These are phyloP conservation scores for Xylariales sp. DNA, from an alignment of 2,329 filamentous ascomycete species.

Conservation along the genomic window DNA sequence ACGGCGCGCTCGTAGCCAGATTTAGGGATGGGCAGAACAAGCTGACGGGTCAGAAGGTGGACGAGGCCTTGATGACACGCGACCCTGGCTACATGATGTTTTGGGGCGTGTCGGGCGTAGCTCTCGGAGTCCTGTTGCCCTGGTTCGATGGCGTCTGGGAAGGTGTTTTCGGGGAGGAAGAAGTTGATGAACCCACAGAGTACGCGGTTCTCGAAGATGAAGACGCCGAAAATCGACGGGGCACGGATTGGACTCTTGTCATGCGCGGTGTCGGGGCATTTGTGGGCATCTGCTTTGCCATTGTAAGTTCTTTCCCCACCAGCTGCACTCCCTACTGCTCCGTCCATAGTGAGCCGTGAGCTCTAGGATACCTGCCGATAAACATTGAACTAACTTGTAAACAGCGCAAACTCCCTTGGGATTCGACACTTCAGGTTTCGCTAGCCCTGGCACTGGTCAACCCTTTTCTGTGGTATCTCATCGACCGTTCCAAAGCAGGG, in stretches of 20 bases:
- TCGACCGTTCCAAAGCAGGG: slow-evolving; percentile 84
- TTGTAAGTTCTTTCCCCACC: slow-evolving; percentile 56
- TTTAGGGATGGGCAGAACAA: slow-evolving; percentile 68
- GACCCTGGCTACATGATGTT: slow-evolving; percentile 49
- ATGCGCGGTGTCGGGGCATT: slow-evolving; percentile 57
- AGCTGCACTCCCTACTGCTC: background rate
- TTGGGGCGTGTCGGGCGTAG: slow-evolving; percentile 79
- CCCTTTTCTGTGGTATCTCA: slow-evolving; percentile 91
- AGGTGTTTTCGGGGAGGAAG: slow-evolving; percentile 35
- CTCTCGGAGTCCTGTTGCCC: slow-evolving; percentile 74
- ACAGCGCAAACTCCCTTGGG: slow-evolving; percentile 86
- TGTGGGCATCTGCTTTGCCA: slow-evolving; percentile 60
- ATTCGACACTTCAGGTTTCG: slow-evolving; percentile 90
- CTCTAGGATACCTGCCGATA: background rate
- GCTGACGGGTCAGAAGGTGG: slow-evolving; percentile 58
- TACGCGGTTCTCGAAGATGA: slow-evolving; percentile 18
- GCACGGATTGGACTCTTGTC: slow-evolving; percentile 69
- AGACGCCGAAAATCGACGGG: slow-evolving; percentile 22
- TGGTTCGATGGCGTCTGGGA: slow-evolving; percentile 79
- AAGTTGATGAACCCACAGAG: slow-evolving; percentile 12
- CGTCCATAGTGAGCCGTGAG: background rate
- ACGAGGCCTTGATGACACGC: slow-evolving; percentile 35
- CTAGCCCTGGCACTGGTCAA: slow-evolving; percentile 86
- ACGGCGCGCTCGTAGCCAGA: slow-evolving; percentile 76
- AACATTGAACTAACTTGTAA: slow-evolving; percentile 7